Percentiles rank a stretch among this genome's conserved stretches.
Conservation (phyloP, 2,329 filamentous ascomycete genomes). For the Trichoderma polysporum region DNA sequence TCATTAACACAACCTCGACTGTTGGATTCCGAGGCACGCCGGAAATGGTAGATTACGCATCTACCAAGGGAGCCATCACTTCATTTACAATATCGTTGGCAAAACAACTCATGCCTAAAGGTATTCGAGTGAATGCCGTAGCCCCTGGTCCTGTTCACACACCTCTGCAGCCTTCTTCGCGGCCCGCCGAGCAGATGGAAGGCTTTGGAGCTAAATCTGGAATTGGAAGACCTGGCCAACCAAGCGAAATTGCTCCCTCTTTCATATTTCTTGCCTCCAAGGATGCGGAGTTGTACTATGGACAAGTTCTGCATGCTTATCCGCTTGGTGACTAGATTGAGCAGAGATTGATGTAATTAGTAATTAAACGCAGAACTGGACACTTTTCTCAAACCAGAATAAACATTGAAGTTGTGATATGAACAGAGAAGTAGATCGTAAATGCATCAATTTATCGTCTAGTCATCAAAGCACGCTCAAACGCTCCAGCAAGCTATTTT, state of each 20-base stretch:
- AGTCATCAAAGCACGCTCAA: background rate
- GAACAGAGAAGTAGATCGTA: background rate
- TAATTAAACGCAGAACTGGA: background rate
- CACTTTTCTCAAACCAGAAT: background rate
- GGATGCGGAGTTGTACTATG: conserved; percentile 41
- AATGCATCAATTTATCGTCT: conserved; percentile 2
- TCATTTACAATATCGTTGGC: conserved; percentile 52
- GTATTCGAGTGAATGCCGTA: conserved; percentile 51
- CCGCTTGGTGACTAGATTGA: conserved; percentile 38
- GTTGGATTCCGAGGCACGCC: conserved; percentile 50
- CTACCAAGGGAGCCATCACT: conserved; percentile 57
- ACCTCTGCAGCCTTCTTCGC: conserved; percentile 41
- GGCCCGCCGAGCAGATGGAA: conserved; percentile 46
- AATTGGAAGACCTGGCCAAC: conserved; percentile 43
- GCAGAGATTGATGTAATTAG: background rate
- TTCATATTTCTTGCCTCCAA: conserved; percentile 43
- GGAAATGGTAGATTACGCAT: conserved; percentile 50
- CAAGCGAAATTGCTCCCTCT: conserved; percentile 44
- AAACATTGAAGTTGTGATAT: background rate
- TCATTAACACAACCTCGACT: conserved; percentile 54
- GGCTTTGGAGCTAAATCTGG: conserved; percentile 41
- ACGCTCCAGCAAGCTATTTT: background rate
- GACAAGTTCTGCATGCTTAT: conserved; percentile 42
- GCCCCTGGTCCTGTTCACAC: conserved; percentile 21
- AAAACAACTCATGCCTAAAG: conserved; percentile 49